Percentiles rank a stretch among this genome's conserved stretches.
Conservation (phyloP, 2,329 filamentous ascomycete species). For the Paraconiothyrium sp. region DNA sequence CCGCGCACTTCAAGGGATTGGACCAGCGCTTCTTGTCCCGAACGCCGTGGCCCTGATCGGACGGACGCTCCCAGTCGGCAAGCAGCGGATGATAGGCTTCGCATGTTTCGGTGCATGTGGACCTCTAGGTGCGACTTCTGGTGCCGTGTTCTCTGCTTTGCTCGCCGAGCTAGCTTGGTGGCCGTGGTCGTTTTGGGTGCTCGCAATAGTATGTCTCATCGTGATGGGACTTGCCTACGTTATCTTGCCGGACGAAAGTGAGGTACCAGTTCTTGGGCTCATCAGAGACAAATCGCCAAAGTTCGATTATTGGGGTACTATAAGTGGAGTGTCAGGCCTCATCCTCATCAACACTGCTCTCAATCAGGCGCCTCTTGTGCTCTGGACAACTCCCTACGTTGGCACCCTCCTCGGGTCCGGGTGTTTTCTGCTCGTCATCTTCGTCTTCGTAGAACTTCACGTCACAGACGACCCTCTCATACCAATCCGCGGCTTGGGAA, state of each 20-base stretch:
- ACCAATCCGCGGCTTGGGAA: constrained; percentile 61
- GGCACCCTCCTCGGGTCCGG: constrained; percentile 66
- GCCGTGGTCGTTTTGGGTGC: constrained; percentile 61
- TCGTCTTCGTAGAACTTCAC: constrained; percentile 61
- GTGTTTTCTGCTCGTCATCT: constrained; percentile 60
- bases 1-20: constrained; percentile 57
- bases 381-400: constrained; percentile 66
- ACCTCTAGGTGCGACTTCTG: constrained; percentile 55
- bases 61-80: constrained; percentile 63
- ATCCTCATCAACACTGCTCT: constrained; percentile 73
- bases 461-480: constrained; percentile 63
- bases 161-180: constrained; percentile 57
- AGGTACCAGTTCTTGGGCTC: not conserved
- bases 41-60: constrained; percentile 72
- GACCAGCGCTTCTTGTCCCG: constrained; percentile 69
- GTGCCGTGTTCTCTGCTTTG: constrained; percentile 51
- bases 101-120: constrained; percentile 59
- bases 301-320: constrained; percentile 55
- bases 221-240: constrained; percentile 49
- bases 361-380: constrained; percentile 68
- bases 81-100: constrained; percentile 68
- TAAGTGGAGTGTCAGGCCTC: constrained; percentile 63
- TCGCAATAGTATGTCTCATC: constrained; percentile 50
- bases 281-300: constrained; percentile 24
- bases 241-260: constrained; percentile 50